Evolutionary conservation across 2,329 filamentous ascomycete genomes (phyloP), one percentile per base, ranked within the genome.

Genomic region (Sporothrix luriei): DNA sequence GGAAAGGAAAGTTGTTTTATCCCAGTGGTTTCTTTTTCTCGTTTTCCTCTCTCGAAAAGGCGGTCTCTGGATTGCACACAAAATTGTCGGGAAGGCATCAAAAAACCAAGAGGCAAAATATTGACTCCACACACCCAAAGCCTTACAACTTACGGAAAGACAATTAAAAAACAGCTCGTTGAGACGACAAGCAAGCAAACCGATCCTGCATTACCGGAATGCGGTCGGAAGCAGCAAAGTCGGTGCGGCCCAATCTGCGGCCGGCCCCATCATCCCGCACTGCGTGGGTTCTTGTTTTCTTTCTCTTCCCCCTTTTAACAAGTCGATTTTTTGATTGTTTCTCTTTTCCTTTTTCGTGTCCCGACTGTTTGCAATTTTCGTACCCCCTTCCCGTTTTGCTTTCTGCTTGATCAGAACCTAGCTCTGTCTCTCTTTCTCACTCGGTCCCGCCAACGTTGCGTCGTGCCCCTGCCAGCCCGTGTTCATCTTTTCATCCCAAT

Each of bases 161-260:
- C 13, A 33, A 29, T 10, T 43, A n/a, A 21, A 62, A 40, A 21
- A 29, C 55, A 59, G 24, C 11, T 61, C 55, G 57, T 46, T 46
- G 57, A 26, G 64, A 16, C 38, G 57, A 66, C 13, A 55, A 61
- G 51, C 40, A 62, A 14, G 40, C 9, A 49, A 54, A 6, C 43
- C 9, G 55, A 59, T 38, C 48, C 49, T 69, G 48, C 57, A 46
- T 29, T 52, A 24, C 43, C 54, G 66, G 66, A 29, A 54, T 46
- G 55, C 40, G 29, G 29, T 55, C 62, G 48, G 54, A 68, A 65
- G 46, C 49, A n/a, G 38, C 46, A 71, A 55, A 61, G 70, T 70
- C 66, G 70, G 68, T 70, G 71, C 71, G 70, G 70, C 71, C 71
- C 65, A 73, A 73, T 68, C 62, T 72, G 71, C 68, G 57, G 59